Base-by-base conservation (phyloP, 495 filamentous ascomycete species). In the Achaetomiella virescens region DNA sequence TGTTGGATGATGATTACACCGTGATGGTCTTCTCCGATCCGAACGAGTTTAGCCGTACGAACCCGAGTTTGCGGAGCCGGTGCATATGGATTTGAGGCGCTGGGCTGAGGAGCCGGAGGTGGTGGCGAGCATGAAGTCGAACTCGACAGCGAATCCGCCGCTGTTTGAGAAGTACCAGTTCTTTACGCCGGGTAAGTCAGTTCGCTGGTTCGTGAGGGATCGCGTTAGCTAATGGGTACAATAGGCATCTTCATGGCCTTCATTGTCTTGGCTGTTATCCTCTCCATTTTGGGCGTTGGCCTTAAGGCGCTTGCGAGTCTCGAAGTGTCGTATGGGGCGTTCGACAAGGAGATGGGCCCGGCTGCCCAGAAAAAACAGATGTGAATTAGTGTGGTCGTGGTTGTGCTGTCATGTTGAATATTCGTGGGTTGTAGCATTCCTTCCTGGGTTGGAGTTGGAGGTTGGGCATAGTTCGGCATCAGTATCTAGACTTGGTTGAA, bases 321-420 rank as follows among this genome's bases (percentile, higher is more conserved):
- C 36, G 75, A 96, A 69, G 88, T 97, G 12, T 84, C 87, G 10
- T 97, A 97, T 72, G 88, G 85, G 46, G 91, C 93, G 1, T 98
- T 98, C 69, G 91, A 95, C 66, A 96, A 93, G 78, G 92, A 97
- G 68, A 96, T 89, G 73, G 89, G 91, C 0, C 85, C 90, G 43
- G 77, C 81, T 31, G 88, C 83, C 52, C 88, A 95, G 73, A 95
- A 88, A 80, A 95, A 95, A 76, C 81, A 87, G 68, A 78, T 86
- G 73, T 81, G 73, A 41, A 48, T 6, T 40, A 42, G 35, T 11
- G 54, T 31, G 38, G n/a, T n/a, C n/a, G n/a, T n/a, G 2, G 36
- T 11, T 36, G 36, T 52, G 10, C 22, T 20, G 27, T 31, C 3
- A 22, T 40, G 45, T 31, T 35, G 12, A 12, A 18, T 45, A n/a